Percentiles rank a stretch among this genome's conserved stretches.
phyloP scores from a whole-genome alignment of 192 early-diverging fungal species.

The Coemansia asiatica region DNA sequence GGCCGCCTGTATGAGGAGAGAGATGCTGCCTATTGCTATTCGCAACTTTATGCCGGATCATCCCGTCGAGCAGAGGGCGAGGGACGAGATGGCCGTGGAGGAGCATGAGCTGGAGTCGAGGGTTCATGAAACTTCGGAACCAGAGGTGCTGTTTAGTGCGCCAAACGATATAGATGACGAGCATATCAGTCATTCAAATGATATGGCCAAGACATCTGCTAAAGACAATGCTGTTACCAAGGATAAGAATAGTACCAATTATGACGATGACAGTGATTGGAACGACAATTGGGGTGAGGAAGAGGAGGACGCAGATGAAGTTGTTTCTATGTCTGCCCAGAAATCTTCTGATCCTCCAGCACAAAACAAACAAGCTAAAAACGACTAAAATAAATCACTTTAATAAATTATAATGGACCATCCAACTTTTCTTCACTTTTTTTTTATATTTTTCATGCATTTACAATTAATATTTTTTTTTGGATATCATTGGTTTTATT shows the following conservation, averaged over 20 bases:
- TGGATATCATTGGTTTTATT: no score
- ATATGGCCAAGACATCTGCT: no score
- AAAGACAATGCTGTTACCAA: background rate
- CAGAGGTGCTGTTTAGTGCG: slow-evolving; percentile 30
- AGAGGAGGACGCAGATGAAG: slow-evolving; percentile 1
- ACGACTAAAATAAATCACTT: slow-evolving; percentile 12
- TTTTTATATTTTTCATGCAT: background rate
- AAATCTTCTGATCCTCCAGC: background rate
- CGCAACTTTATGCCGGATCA: slow-evolving; percentile 40
- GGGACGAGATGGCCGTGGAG: slow-evolving; percentile 14
- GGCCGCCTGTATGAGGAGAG: slow-evolving; percentile 43
- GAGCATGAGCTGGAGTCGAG: slow-evolving; percentile 35
- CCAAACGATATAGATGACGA: slow-evolving; percentile 3
- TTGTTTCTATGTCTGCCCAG: background rate
- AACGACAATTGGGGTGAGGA: slow-evolving; percentile 30
- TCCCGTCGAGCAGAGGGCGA: slow-evolving; percentile 12
- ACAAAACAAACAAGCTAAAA: slow-evolving; percentile 24
- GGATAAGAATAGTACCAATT: background rate
- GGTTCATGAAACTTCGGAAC: background rate
- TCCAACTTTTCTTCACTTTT: background rate
- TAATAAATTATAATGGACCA: background rate
- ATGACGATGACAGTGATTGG: slow-evolving; percentile 17
- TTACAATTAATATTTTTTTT: no score
- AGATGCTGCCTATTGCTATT: slow-evolving; percentile 53
- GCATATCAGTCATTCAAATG: background rate